Conservation (phyloP, 2,329 filamentous ascomycete genomes). For the Conoideocrella luteorostrata region DNA sequence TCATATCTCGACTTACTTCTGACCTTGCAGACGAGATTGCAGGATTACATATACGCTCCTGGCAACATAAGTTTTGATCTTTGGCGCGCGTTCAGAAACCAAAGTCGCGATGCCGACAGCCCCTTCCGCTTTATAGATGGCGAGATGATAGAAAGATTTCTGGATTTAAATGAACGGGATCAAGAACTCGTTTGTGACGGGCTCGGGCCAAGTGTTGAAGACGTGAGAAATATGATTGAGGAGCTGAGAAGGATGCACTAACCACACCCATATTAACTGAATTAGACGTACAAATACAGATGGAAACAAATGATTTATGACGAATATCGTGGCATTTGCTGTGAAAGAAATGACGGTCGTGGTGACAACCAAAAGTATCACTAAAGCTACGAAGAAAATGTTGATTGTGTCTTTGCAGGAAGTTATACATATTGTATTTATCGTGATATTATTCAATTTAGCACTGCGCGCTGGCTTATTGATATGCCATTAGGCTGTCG, state of each 20-base stretch:
- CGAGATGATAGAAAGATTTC: constrained; percentile 79
- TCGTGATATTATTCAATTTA: too few relatives aligned
- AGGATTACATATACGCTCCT: constrained; percentile 57
- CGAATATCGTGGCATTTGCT: background rate
- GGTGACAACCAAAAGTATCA: too few relatives aligned
- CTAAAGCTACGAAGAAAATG: too few relatives aligned
- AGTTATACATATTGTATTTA: too few relatives aligned
- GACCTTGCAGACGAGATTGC: constrained; percentile 68
- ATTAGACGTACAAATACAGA: too few relatives aligned
- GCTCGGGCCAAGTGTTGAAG: constrained; percentile 53
- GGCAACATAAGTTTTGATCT: constrained; percentile 70
- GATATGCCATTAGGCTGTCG: too few relatives aligned
- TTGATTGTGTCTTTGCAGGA: too few relatives aligned
- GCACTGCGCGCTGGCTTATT: too few relatives aligned
- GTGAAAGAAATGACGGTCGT: too few relatives aligned
- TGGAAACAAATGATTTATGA: background rate
- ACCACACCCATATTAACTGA: too few relatives aligned
- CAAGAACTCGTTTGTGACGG: constrained; percentile 49
- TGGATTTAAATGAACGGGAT: constrained; percentile 58
- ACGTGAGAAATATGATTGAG: constrained; percentile 57
- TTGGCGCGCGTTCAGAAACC: constrained; percentile 77
- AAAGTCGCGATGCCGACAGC: constrained; percentile 64
- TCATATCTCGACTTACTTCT: constrained; percentile 73
- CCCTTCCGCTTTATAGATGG: constrained; percentile 89
- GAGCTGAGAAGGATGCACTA: constrained; percentile 57